phyloP scores from a whole-genome alignment of 2,329 filamentous ascomycete species.

The Byssothecium circinans region DNA sequence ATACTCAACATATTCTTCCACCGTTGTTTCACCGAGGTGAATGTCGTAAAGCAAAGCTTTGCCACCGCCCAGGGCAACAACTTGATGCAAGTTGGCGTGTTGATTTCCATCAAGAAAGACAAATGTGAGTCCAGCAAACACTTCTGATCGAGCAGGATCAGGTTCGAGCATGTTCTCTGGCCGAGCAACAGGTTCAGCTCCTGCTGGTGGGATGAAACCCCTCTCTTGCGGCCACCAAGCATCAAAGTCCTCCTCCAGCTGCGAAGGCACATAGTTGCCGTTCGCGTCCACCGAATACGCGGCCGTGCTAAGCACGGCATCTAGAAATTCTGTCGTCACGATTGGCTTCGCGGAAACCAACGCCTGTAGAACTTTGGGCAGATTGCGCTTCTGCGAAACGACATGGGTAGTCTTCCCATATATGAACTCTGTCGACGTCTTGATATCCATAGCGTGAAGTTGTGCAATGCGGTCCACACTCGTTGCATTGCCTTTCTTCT shows the following conservation, averaged over 20 bases:
- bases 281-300: conserved; percentile 38
- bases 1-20: conserved; percentile 76
- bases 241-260: conserved; percentile 79
- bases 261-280: conserved; percentile 56
- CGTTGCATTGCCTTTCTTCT: conserved; percentile 61
- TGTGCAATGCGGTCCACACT: conserved; percentile 55
- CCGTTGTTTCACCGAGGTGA: conserved; percentile 62
- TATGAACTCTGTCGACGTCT: conserved; percentile 74
- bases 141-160: conserved; percentile 62
- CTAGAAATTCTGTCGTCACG: conserved; percentile 72
- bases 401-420: conserved; percentile 78
- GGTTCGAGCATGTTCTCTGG: conserved; percentile 72
- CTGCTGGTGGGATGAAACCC: conserved; percentile 71
- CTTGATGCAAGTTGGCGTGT: conserved; percentile 71
- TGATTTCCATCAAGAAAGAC: conserved; percentile 79
- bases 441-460: conserved; percentile 86
- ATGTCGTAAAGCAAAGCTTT: conserved; percentile 74
- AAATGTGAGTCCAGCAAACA: conserved; percentile 88
- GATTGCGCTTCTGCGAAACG: conserved; percentile 86
- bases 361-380: conserved; percentile 81
- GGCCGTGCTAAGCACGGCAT: conserved; percentile 67
- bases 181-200: conserved; percentile 72
- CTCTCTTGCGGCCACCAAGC: conserved; percentile 74
- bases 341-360: conserved; percentile 79
- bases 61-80: conserved; percentile 77